Evolutionary conservation across 2,329 filamentous ascomycete genomes (phyloP).

Genomic region (Apiospora marii): DNA sequence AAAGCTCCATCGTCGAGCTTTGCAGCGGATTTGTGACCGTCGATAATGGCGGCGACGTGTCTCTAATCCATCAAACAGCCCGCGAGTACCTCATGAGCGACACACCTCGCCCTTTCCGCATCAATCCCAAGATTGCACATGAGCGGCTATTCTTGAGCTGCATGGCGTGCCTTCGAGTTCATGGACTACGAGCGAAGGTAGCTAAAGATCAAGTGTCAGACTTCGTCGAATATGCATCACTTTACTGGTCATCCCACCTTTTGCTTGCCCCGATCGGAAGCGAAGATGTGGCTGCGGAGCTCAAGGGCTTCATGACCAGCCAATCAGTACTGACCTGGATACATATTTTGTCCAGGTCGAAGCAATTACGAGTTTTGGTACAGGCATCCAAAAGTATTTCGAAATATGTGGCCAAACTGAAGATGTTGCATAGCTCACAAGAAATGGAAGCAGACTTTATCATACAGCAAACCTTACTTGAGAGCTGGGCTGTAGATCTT

Average conservation of each 20-base stretch:
- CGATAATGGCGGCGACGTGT: slow-evolving; percentile 35
- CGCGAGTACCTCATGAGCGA: slow-evolving; percentile 39
- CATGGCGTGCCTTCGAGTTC: not conserved
- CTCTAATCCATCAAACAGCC: slow-evolving; percentile 44
- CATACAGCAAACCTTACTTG: not conserved
- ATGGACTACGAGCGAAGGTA: too few relatives aligned
- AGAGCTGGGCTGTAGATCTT: not conserved
- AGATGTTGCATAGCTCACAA: not conserved
- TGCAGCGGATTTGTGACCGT: slow-evolving; percentile 42
- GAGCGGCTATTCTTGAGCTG: not conserved
- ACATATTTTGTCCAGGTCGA: too few relatives aligned
- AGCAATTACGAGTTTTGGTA: too few relatives aligned
- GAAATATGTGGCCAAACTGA: not conserved
- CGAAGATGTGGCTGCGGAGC: too few relatives aligned
- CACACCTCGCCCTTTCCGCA: not conserved
- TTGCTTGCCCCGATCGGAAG: too few relatives aligned
- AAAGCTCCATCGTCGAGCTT: slow-evolving; percentile 34
- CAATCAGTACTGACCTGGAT: too few relatives aligned
- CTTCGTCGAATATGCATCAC: too few relatives aligned
- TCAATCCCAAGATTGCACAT: not conserved
- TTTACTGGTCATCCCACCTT: too few relatives aligned
- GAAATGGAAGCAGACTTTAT: not conserved
- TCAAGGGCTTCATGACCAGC: too few relatives aligned
- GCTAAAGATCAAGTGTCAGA: too few relatives aligned
- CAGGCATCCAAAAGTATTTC: too few relatives aligned